Evolutionary conservation across 352 stramenopile species (phyloP), one percentile per base, ranked within the genome.

Genomic region (Albugo candida): DNA sequence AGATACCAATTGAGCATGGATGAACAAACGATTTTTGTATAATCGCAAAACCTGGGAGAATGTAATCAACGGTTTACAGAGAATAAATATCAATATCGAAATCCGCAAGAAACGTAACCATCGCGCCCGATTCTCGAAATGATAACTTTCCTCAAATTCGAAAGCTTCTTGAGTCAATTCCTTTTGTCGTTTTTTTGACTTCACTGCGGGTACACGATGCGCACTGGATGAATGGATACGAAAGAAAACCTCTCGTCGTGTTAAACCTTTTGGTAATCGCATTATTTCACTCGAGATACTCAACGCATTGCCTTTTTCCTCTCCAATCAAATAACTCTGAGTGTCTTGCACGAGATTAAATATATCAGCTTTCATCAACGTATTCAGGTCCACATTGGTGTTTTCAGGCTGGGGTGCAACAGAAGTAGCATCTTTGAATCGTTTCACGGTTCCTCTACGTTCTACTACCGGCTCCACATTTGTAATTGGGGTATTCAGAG

Each of bases 341-440:
- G 70, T 63, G 40, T 83, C 70, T 47, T 84, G 70, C 1, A 85
- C 67, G 38, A 83, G 81, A 41, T 83, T 70, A 51, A 85, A 83
- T 12, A 83, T 81, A 47, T 85, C 81, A 20, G 82, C 70, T 18
- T 67, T 61, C 0, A 53, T 55, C 1, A 55, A 53, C 3, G 53
- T 20, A 5, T 67, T 37, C 14, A 67, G 53, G 13, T 53, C 61
- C 21, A 75, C 35, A 13, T 58, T 70, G 48, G 64, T 60, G 18
- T 53, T 46, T 34, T 57, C 60, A 8, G 81, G 55, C 10, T 59
- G 45, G 11, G 50, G 20, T 79, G 10, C n/a, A 63, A 43, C 14
- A 13, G 45, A 16, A 54, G 45, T 10, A 56, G 58, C 19, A 59
- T 16, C 53, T 18, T 42, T 42, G 17, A 12, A 49, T 37, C 0